Evolutionary conservation across 139 green algal genomes (phyloP), one percentile per base, ranked within the genome.

Genomic region (Nannochloris sp.): DNA sequence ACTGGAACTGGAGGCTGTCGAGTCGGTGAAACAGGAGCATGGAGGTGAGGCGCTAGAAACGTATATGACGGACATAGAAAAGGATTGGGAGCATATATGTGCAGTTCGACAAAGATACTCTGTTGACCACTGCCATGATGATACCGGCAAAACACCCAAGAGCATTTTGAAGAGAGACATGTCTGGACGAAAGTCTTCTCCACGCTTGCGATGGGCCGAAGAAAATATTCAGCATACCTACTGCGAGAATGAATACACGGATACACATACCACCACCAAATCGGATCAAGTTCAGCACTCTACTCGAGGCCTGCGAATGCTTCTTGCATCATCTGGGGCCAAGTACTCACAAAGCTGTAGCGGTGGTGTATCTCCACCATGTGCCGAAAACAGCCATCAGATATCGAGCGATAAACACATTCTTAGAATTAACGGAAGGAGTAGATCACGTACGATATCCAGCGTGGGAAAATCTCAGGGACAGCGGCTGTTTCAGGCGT

Each of bases 21-120:
- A 53, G n/a, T 23, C 64, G 25, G 37, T 46, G 17, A 11, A 23
- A 37, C 13, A 3, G 13, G 43, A 58, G n/a, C 46, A 61, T 2
- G 62, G 62, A 0, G 58, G 68, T 8, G 23, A 48, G 12, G 57
- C 74, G 26, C 12, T n/a, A 25, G 12, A 60, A 59, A 30, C 44
- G 0, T 33, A 55, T 25, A 11, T 69, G n/a, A 17, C 8, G 5
- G 44, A 64, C 14, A 53, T 80, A 58, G 56, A 74, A 14, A 17
- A 10, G 5, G 73, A 80, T 59, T 80, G 73, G 73, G 57, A 63
- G 25, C 73, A 70, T 31, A 50, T 80, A 30, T 70, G 67, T 37
- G 17, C 26, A 29, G 17, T 80, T 44, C 62, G 73, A 29, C 62
- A 67, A 59, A 65, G 62, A 45, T 65, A 60, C 36, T 17, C 11